Conservation (phyloP, 768 basidiomycete species). For the Amanita phalloides region DNA sequence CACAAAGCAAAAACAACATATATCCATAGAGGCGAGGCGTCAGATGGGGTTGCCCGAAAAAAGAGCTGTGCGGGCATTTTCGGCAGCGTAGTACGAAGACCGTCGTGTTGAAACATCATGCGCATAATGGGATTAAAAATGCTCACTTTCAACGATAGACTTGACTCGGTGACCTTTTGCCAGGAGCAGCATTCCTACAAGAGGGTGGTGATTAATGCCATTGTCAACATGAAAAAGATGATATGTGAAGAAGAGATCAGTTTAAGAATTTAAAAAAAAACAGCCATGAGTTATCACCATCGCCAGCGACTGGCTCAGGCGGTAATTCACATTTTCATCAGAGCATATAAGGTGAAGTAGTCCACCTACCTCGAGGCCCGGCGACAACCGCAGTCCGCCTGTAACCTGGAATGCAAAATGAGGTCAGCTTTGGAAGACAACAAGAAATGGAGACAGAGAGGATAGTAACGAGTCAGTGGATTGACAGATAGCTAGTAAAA, state of each 20-base stretch:
- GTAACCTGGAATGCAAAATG: too few species aligned
- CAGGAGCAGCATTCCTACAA: background rate
- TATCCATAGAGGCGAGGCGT: constrained; percentile 14
- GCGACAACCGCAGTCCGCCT: background rate
- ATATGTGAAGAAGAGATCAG: background rate
- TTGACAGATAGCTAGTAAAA: constrained; percentile 45
- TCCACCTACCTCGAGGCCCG: constrained; percentile 24
- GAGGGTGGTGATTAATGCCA: background rate
- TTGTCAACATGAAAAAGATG: background rate
- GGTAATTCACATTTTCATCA: constrained; percentile 80
- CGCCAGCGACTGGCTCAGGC: constrained; percentile 48
- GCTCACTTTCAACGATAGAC: constrained; percentile 21
- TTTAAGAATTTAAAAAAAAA: constrained; percentile 31
- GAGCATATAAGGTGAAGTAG: constrained; percentile 8
- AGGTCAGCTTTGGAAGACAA: background rate
- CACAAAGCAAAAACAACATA: too few species aligned
- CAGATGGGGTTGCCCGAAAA: constrained; percentile 75
- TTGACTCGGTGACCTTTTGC: background rate
- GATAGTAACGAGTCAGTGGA: constrained; percentile 42
- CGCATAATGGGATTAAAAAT: constrained; percentile 5
- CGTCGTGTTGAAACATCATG: constrained; percentile 85
- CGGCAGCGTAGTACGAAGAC: constrained; percentile 79
- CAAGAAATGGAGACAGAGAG: background rate
- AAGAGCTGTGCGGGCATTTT: constrained; percentile 94
- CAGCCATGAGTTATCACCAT: constrained; percentile 80